A percentile compares a stretch with the other conserved stretches of the same genome.
Evolutionary conservation across 495 filamentous ascomycete genomes (phyloP).

Genomic region (Xylaria longipes): DNA sequence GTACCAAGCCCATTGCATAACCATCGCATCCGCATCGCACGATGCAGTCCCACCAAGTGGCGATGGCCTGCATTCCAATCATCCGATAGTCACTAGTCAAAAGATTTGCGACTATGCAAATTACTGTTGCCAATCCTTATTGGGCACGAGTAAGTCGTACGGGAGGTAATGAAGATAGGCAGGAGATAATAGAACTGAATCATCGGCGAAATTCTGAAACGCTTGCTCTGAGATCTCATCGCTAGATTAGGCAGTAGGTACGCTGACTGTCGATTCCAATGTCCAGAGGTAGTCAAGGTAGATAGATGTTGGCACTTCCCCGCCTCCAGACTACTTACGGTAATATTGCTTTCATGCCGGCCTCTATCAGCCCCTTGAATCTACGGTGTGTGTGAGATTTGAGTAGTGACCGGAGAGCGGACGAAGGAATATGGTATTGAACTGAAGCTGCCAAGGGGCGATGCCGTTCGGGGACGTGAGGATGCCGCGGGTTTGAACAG

Average conservation of each 20-base stretch:
- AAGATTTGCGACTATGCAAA: background rate
- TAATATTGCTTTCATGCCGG: background rate
- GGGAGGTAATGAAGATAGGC: constrained; percentile 24
- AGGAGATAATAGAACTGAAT: constrained; percentile 15
- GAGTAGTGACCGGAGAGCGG: constrained; percentile 12
- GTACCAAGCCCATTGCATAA: constrained; percentile 11
- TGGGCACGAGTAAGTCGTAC: constrained; percentile 10
- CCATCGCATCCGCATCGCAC: background rate
- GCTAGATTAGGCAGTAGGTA: constrained; percentile 9
- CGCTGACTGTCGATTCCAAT: constrained; percentile 10
- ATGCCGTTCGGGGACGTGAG: background rate
- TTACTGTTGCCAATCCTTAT: constrained; percentile 16
- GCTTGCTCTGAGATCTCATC: constrained; percentile 7
- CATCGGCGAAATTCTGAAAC: constrained; percentile 15
- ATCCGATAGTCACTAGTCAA: background rate
- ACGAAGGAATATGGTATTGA: background rate
- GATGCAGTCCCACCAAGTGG: constrained; percentile 16
- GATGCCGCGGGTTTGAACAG: background rate
- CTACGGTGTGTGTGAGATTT: background rate
- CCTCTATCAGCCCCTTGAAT: constrained; percentile 11
- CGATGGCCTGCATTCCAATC: constrained; percentile 19
- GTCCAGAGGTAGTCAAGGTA: background rate
- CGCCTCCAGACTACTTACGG: constrained; percentile 3
- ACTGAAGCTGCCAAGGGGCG: background rate
- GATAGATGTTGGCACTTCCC: background rate